phyloP scores from a whole-genome alignment of 2,329 filamentous ascomycete species.

The Exutisphaerella laricina region DNA sequence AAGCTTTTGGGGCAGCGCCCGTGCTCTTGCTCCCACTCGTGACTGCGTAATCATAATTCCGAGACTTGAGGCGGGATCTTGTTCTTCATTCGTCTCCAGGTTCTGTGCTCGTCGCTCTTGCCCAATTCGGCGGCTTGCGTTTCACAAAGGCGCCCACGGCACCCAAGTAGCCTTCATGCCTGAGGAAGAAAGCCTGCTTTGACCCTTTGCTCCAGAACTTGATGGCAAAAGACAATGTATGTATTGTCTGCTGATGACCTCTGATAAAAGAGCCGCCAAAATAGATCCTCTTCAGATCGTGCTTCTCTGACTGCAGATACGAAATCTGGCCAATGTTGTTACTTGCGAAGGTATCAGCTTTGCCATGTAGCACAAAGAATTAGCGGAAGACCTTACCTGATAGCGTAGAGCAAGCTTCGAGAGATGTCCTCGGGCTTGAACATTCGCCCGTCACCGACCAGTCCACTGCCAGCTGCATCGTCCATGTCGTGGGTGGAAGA shows the following conservation, averaged over 20 bases:
- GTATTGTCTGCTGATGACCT: conserved; percentile 95
- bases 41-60: no score
- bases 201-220: conserved; percentile 93
- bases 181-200: conserved; percentile 92
- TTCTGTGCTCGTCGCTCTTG: conserved; percentile 21
- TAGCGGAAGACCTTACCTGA: no score
- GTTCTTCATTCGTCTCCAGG: conserved; percentile 10
- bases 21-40: no score
- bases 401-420: conserved; percentile 84
- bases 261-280: conserved; percentile 97
- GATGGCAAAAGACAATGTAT: conserved; percentile 93
- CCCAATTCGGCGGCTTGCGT: conserved; percentile 86
- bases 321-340: conserved; percentile 99
- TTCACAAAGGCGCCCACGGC: conserved; percentile 92
- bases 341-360: conserved; percentile 44
- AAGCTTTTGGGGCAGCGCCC: no score
- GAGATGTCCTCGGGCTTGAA: conserved; percentile 85
- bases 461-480: conserved; percentile 30
- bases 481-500: conserved; percentile 22
- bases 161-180: conserved; percentile 93
- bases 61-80: no score
- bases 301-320: conserved; percentile 93
- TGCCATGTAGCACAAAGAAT: conserved; percentile 83
- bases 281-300: conserved; percentile 86
- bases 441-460: conserved; percentile 40